phyloP scores from a whole-genome alignment of 345 rosid species.

The Arabis hirsuta region DNA sequence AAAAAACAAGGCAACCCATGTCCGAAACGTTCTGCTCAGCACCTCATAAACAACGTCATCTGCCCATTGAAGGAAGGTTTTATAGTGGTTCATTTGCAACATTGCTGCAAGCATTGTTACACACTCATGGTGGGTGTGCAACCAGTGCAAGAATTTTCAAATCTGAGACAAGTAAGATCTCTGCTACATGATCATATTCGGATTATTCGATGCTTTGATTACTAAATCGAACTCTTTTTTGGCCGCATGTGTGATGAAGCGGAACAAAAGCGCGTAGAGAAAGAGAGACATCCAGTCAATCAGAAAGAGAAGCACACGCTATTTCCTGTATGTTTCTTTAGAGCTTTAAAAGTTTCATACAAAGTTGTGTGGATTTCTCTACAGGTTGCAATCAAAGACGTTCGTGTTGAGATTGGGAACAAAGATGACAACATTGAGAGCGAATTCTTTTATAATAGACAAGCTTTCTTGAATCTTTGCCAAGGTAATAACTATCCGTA shows the following conservation, averaged over 20 bases:
- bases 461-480: conserved; percentile 89
- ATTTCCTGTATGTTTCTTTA: conserved; percentile 58
- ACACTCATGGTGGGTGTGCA: conserved; percentile 84
- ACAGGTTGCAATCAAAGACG: conserved; percentile 65
- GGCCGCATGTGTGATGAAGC: conserved; percentile 51
- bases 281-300: conserved; percentile 78
- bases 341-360: neutral
- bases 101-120: conserved; percentile 81
- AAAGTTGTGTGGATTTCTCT: conserved; percentile 26
- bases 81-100: conserved; percentile 95
- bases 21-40: no score
- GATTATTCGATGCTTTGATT: no score
- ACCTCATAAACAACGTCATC: conserved; percentile 21
- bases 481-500: conserved; percentile 95
- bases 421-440: conserved; percentile 84
- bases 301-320: conserved; percentile 72
- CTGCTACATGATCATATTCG: no score
- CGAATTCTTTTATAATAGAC: conserved; percentile 90
- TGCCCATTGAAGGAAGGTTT: conserved; percentile 94
- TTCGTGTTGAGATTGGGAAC: conserved; percentile 74
- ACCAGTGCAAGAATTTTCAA: conserved; percentile 83
- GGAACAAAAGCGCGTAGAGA: conserved; percentile 72
- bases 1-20: no score
- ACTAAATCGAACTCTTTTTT: no score
- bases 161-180: conserved; percentile 67